These are phyloP conservation scores for Metarhizium album DNA, from an alignment of 2,329 filamentous ascomycete genomes.

Conservation along the genomic window DNA sequence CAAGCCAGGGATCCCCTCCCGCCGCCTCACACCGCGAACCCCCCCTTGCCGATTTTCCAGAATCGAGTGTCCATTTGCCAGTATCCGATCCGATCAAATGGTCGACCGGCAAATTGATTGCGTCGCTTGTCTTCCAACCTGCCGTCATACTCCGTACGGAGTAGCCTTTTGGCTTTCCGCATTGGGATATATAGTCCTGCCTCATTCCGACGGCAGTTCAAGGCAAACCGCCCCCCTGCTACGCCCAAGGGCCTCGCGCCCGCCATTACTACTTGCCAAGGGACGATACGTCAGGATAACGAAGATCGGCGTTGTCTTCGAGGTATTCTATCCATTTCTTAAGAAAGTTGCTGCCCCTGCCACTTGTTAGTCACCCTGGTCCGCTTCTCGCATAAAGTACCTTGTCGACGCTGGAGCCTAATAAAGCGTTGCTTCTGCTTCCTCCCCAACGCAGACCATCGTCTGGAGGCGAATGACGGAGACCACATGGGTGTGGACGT, in stretches of 20 bases:
- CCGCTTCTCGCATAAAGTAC: neutral
- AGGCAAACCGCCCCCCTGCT: neutral
- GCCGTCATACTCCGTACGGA: neutral
- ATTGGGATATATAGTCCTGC: neutral
- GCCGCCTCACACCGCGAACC: neutral
- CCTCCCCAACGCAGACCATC: neutral
- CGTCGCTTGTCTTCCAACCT: neutral
- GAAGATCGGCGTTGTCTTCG: constrained; percentile 79
- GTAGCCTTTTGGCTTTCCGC: neutral
- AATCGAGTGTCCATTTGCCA: neutral
- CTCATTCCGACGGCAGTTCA: neutral
- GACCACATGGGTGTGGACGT: neutral
- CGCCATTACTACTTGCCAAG: constrained; percentile 12
- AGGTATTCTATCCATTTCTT: constrained; percentile 86
- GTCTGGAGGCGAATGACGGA: neutral
- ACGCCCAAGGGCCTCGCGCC: neutral
- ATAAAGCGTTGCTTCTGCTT: neutral
- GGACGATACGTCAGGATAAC: constrained; percentile 63
- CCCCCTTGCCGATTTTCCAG: neutral
- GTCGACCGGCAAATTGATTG: too few relatives aligned
- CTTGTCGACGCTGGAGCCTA: neutral
- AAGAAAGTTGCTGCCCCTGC: constrained; percentile 73
- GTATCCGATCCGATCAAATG: too few relatives aligned
- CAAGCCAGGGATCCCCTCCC: neutral
- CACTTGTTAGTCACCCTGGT: neutral